Base-by-base conservation (phyloP, 345 rosid genomes). In the Eucalyptus lansdowneana region DNA sequence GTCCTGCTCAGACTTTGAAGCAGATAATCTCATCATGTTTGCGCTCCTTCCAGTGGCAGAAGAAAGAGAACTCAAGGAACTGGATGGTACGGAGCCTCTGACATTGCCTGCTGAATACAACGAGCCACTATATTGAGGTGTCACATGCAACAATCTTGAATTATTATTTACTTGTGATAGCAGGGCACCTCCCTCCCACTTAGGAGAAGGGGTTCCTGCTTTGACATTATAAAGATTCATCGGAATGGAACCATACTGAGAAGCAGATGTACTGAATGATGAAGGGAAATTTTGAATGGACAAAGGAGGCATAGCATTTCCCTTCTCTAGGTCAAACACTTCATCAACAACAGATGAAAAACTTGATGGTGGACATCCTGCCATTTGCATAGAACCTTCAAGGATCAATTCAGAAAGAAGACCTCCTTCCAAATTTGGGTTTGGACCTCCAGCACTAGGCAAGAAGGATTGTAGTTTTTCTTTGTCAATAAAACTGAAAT, bases 281-380 rank as follows among this genome's bases (percentile, higher is more conserved):
- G 94, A 90, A 31, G 95, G 50, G 89, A 91, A 87, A 88, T 89
- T 95, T 88, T 92, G 97, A 88, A 92, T 92, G 87, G 94, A 88
- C 69, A 91, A 92, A 83, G 92, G 86, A 90, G 96, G 91, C 86
- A 93, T 90, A 60, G 95, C 90, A 60, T 93, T 88, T 90, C 94
- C 97, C 90, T 94, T 97, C 90, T 96, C 97, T 88, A 94, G 94
- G 93, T 96, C 97, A 94, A 98, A 98, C 87, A 98, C 96, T 91
- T 96, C 99, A 94, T 97, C 99, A 65, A 98, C 98, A 85, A 96
- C 91, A 87, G 96, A 96, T 81, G 99, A 93, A 91, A 97, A 98
- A 93, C 95, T 94, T 80, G 96, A 93, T 19, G 94, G 89, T 29
- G 95, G 92, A 89, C 90, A 90, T 87, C 97, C 95, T 88, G 92